Evolutionary conservation across 1,284 basidiomycete species (phyloP).

Genomic region (Ceratobasidium sp.): DNA sequence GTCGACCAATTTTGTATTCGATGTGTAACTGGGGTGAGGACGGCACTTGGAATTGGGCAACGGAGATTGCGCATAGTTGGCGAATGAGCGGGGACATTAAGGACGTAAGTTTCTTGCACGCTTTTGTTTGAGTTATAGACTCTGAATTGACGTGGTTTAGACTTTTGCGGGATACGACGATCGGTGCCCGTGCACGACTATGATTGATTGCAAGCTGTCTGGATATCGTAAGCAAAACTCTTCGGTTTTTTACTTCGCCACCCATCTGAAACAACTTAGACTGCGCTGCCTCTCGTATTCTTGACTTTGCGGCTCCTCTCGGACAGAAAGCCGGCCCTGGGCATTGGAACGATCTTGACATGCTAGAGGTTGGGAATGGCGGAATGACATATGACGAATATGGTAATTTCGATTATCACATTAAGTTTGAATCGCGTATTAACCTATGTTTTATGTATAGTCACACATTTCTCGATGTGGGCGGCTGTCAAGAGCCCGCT

Average conservation of each 20-base stretch:
- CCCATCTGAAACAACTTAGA: slow-evolving; percentile 30
- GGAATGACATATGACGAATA: slow-evolving; percentile 60
- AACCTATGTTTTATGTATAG: slow-evolving; percentile 17
- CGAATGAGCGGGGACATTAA: slow-evolving; percentile 63
- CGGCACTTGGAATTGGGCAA: slow-evolving; percentile 64
- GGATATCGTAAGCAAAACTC: slow-evolving; percentile 55
- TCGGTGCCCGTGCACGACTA: slow-evolving; percentile 61
- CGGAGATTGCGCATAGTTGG: slow-evolving; percentile 64
- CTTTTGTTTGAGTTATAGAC: slow-evolving; percentile 36
- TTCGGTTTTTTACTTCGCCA: neutral
- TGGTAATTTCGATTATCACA: neutral
- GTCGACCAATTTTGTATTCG: slow-evolving; percentile 66
- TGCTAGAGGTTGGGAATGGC: slow-evolving; percentile 62
- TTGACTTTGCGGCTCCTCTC: slow-evolving; percentile 58
- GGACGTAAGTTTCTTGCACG: slow-evolving; percentile 54
- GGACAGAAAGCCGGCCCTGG: slow-evolving; percentile 60
- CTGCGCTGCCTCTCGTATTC: slow-evolving; percentile 49
- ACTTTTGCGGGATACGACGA: slow-evolving; percentile 61
- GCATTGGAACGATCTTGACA: slow-evolving; percentile 63
- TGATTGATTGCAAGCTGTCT: slow-evolving; percentile 61
- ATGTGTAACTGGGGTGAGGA: slow-evolving; percentile 67
- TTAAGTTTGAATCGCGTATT: neutral
- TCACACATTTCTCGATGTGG: slow-evolving; percentile 64
- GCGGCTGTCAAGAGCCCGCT: slow-evolving; percentile 62
- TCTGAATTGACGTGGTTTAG: slow-evolving; percentile 49